Evolutionary conservation across 192 early-diverging fungal genomes (phyloP).

Genomic region (Podila minutissima): DNA sequence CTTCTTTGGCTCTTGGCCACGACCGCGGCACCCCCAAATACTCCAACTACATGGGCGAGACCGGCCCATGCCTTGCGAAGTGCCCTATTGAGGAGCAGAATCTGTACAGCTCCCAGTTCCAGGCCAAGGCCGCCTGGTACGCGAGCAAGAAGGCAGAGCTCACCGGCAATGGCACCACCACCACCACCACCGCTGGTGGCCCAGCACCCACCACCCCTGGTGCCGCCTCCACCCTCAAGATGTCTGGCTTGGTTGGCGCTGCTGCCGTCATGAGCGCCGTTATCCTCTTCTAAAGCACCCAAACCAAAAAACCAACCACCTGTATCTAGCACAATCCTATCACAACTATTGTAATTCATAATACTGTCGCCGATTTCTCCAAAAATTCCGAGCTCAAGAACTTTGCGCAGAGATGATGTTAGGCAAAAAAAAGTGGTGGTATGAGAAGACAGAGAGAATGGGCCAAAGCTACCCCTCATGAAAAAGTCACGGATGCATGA

Average conservation of each 20-base stretch:
- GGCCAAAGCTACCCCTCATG: too few species aligned
- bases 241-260: conserved; percentile 20
- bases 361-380: not conserved
- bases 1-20: conserved; percentile 31
- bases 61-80: conserved; percentile 31
- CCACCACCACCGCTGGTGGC: too few species aligned
- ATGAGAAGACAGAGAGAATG: too few species aligned
- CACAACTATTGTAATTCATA: conserved; percentile 1
- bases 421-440: too few species aligned
- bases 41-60: conserved; percentile 35
- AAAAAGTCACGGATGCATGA: too few species aligned
- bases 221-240: conserved; percentile 2
- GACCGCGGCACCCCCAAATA: conserved; percentile 32
- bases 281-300: conserved; percentile 15
- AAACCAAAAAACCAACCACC: too few species aligned
- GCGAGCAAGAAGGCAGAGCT: not conserved
- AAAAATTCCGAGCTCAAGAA: too few species aligned
- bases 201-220: too few species aligned
- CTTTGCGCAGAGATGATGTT: too few species aligned
- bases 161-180: not conserved
- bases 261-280: conserved; percentile 8
- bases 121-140: conserved; percentile 11
- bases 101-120: conserved; percentile 19
- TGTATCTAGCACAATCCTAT: not conserved
- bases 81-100: conserved; percentile 29